A percentile compares a stretch with the other conserved stretches of the same genome.
phyloP scores from a whole-genome alignment of 352 stramenopile species.

The Thraustochytrium sp. region DNA sequence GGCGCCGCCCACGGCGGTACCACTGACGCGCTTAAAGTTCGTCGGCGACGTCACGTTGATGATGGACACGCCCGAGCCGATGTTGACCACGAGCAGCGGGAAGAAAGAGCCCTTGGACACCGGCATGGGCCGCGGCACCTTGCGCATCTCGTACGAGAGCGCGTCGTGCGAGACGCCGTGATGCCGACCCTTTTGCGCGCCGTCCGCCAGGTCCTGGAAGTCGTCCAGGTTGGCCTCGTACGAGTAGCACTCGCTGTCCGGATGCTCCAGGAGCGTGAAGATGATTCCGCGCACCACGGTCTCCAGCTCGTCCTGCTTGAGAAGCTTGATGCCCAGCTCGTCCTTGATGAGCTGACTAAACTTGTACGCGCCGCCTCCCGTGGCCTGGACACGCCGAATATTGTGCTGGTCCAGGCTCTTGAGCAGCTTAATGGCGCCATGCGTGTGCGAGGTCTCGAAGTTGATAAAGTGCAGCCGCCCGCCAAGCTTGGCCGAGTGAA shows the following conservation, averaged over 20 bases:
- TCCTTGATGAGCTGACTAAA: slow-evolving; percentile 29
- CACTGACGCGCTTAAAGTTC: slow-evolving; percentile 35
- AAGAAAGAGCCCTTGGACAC: not conserved
- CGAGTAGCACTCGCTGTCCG: slow-evolving; percentile 35
- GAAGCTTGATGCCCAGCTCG: slow-evolving; percentile 16
- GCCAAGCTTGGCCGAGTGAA: slow-evolving; percentile 71
- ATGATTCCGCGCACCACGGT: slow-evolving; percentile 30
- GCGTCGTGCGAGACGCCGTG: slow-evolving; percentile 17
- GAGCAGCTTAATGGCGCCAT: slow-evolving; percentile 42
- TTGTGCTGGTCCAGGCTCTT: slow-evolving; percentile 59
- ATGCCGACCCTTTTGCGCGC: not conserved
- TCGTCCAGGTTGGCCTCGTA: not conserved
- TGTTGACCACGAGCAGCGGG: slow-evolving; percentile 41
- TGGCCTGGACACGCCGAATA: slow-evolving; percentile 31
- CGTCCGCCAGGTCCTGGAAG: not conserved
- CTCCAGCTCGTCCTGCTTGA: slow-evolving; percentile 40
- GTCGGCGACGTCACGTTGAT: slow-evolving; percentile 22
- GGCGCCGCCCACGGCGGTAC: slow-evolving; percentile 36
- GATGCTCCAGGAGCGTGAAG: slow-evolving; percentile 38
- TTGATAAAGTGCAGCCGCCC: slow-evolving; percentile 93
- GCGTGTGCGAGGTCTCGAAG: slow-evolving; percentile 64
- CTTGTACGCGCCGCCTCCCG: slow-evolving; percentile 44
- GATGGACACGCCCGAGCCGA: slow-evolving; percentile 44
- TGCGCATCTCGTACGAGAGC: slow-evolving; percentile 39
- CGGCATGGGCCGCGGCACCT: not conserved